Evolutionary conservation across 1,284 basidiomycete genomes (phyloP).

Genomic region (Leccinum subatratum): DNA sequence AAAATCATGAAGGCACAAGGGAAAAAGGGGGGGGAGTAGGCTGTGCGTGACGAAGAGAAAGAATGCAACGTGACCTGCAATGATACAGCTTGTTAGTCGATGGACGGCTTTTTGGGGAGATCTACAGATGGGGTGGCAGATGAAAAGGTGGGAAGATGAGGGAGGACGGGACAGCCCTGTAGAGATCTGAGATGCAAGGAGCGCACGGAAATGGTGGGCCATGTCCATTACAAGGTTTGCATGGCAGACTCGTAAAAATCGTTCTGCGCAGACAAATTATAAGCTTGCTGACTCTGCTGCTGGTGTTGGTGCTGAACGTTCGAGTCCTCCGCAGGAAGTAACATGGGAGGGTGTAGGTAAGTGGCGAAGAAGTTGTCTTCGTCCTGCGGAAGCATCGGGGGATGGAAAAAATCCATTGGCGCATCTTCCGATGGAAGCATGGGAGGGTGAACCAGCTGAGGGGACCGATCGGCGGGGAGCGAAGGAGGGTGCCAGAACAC

Average conservation of each 20-base stretch:
- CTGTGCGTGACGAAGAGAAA: conserved; percentile 10
- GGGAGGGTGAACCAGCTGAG: conserved; percentile 55
- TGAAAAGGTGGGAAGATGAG: neutral
- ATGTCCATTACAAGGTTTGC: conserved; percentile 27
- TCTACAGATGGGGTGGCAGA: conserved; percentile 19
- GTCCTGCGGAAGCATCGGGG: conserved; percentile 44
- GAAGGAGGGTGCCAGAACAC: conserved; percentile 73
- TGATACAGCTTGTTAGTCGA: conserved; percentile 19
- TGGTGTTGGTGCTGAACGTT: conserved; percentile 34
- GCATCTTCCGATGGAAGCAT: conserved; percentile 49
- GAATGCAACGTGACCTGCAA: conserved; percentile 13
- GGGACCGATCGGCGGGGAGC: conserved; percentile 49
- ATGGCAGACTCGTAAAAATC: conserved; percentile 31
- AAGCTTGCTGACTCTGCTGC: conserved; percentile 35
- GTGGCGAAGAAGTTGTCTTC: conserved; percentile 52
- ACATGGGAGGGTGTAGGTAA: conserved; percentile 58
- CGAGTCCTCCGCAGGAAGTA: conserved; percentile 37
- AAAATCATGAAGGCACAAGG: neutral
- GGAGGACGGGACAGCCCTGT: conserved; percentile 4
- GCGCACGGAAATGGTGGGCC: conserved; percentile 4
- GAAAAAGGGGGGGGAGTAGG: neutral
- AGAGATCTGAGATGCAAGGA: conserved; percentile 13
- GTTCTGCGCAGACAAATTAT: conserved; percentile 19
- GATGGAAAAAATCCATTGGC: conserved; percentile 51
- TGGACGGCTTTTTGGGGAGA: conserved; percentile 9